A percentile compares a stretch with the other conserved stretches of the same genome.
Evolutionary conservation across 257 asterid species (phyloP).

Genomic region (Solanum corneliomulleri): DNA sequence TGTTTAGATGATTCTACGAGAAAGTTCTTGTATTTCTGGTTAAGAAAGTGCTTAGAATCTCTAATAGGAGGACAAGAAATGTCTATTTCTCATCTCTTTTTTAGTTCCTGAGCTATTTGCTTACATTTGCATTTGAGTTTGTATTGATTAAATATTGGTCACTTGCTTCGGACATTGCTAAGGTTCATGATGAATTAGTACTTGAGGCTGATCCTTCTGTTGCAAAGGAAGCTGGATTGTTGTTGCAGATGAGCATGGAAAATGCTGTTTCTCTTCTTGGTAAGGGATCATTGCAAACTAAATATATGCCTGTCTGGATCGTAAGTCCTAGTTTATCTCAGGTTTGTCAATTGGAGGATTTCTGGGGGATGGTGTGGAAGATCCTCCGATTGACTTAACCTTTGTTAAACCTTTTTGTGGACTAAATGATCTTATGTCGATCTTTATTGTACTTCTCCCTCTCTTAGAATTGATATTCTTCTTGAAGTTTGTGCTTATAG

Average conservation of each 20-base stretch:
- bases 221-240: constrained; percentile 67
- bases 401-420: background rate
- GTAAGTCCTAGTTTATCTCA: background rate
- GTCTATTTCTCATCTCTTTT: background rate
- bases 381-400: background rate
- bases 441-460: background rate
- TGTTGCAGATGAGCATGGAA: constrained; percentile 83
- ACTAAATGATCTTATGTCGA: background rate
- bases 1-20: background rate
- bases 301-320: background rate
- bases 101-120: background rate
- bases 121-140: background rate
- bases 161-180: background rate
- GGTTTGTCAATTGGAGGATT: background rate
- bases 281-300: constrained; percentile 15
- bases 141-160: background rate
- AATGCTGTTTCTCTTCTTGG: constrained; percentile 74
- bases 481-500: background rate
- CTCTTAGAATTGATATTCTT: background rate
- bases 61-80: background rate
- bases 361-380: background rate
- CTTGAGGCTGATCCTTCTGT: constrained; percentile 72
- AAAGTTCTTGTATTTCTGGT: background rate
- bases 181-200: constrained; percentile 95
- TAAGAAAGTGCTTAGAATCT: background rate